A percentile compares a stretch with the other conserved stretches of the same genome.
phyloP scores from a whole-genome alignment of 768 basidiomycete genomes.

The Hericium rajendrae region DNA sequence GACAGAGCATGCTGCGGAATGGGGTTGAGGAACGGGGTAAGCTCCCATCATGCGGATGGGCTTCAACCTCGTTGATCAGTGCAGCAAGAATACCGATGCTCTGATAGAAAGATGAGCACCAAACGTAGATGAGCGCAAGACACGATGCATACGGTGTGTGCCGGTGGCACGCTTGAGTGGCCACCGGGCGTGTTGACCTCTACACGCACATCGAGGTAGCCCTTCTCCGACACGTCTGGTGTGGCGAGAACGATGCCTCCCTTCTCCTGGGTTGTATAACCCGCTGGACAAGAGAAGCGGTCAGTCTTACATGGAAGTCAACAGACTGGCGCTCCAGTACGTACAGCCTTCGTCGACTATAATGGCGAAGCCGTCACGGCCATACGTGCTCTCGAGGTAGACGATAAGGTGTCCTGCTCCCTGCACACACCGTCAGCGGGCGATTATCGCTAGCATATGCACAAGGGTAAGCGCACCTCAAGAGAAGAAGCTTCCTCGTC shows the following conservation, averaged over 20 bases:
- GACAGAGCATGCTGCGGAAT: background rate
- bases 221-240: conserved; percentile 30
- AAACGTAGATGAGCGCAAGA: background rate
- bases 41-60: background rate
- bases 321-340: conserved; percentile 21
- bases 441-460: no score
- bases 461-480: background rate
- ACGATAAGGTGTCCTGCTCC: background rate
- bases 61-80: background rate
- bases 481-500: conserved; percentile 13
- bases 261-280: conserved; percentile 1
- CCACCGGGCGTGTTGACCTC: conserved; percentile 40
- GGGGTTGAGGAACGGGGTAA: conserved; percentile 12
- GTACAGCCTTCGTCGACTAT: conserved; percentile 40
- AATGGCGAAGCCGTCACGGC: conserved; percentile 27
- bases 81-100: conserved; percentile 42
- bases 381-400: conserved; percentile 21
- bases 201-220: conserved; percentile 32
- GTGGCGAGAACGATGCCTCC: conserved; percentile 15
- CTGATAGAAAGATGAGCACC: conserved; percentile 14
- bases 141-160: conserved; percentile 35
- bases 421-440: background rate
- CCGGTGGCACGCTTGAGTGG: conserved; percentile 43
- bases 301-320: no score
- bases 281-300: conserved; percentile 18